Conservation (phyloP, 495 filamentous ascomycete species). For the Venustampulla echinocandica region DNA sequence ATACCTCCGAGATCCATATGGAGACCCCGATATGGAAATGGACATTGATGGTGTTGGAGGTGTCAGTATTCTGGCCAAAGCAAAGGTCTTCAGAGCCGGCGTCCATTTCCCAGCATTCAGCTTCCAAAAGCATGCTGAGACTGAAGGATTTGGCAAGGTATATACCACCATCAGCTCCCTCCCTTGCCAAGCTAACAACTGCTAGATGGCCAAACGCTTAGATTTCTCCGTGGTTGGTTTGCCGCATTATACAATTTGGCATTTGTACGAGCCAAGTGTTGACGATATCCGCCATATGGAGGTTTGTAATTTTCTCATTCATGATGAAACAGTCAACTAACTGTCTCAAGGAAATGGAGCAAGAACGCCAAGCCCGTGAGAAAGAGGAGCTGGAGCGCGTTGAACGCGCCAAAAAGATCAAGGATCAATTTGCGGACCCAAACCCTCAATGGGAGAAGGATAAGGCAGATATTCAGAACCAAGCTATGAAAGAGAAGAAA, state of each 20-base stretch:
- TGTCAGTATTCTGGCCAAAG: slow-evolving; percentile 95
- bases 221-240: slow-evolving; percentile 91
- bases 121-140: slow-evolving; percentile 98
- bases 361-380: slow-evolving; percentile 64
- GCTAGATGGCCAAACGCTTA: slow-evolving; percentile 94
- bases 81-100: slow-evolving; percentile 84
- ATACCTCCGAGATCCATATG: slow-evolving; percentile 93
- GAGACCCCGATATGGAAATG: slow-evolving; percentile 99
- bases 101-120: slow-evolving; percentile 98
- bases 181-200: slow-evolving; percentile 6
- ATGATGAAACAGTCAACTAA: slow-evolving; percentile 13
- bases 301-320: slow-evolving; percentile 28
- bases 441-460: slow-evolving; percentile 76
- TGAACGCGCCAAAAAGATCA: slow-evolving; percentile 56
- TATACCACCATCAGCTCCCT: background rate
- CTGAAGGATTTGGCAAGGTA: slow-evolving; percentile 95
- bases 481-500: slow-evolving; percentile 37
- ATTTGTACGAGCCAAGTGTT: slow-evolving; percentile 95
- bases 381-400: slow-evolving; percentile 61
- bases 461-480: slow-evolving; percentile 62
- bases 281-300: slow-evolving; percentile 98
- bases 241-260: slow-evolving; percentile 98
- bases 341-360: slow-evolving; percentile 65
- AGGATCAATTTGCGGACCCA: slow-evolving; percentile 60
- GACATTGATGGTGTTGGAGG: slow-evolving; percentile 97